Evolutionary conservation across 129 eudicot species (phyloP), one percentile per base, ranked within the genome.

Genomic region (Silybum marianum): DNA sequence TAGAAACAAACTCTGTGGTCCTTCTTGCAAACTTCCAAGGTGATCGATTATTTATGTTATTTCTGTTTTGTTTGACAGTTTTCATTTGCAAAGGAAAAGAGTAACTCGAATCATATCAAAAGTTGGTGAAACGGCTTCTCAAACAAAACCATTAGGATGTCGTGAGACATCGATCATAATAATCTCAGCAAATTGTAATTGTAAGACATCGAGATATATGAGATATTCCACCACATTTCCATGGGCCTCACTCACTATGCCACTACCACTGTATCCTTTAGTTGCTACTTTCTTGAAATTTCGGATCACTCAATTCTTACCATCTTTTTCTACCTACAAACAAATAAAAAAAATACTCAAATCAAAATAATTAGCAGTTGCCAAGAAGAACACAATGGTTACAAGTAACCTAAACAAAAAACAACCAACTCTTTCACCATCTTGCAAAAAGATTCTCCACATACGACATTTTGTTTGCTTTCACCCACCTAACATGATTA

Each of bases 401-500:
- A 72, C 12, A n/a, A 72, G 10, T 9, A 38, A 21, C 9, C 60
- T 25, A 19, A 72, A 21, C 67, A 60, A 21, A 44, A 22, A 65
- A 9, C 16, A 65, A 65, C 69, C 25, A 72, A 44, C 32, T 72
- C n/a, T 72, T 72, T 22, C 30, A 39, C 58, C 58, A n/a, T 19
- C 76, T 19, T 9, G 19, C 75, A 25, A 68, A 78, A 78, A 46
- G 63, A 68, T 42, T 67, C 62, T 68, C 5, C 34, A 24, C 0
- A 69, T 30, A 78, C 75, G 10, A 65, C 62, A 71, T 9, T 77
- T 77, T 40, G 63, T 77, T 36, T 18, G 36, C 46, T 78, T 68
- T 68, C 82, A 78, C 67, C 58, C 19, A 72, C 76, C 11, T n/a
- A 4, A 39, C 42, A 72, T 39, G 60, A 72, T 26, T 13, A 18